phyloP scores from a whole-genome alignment of 305 asterid species.

The Fraxinus nigra region DNA sequence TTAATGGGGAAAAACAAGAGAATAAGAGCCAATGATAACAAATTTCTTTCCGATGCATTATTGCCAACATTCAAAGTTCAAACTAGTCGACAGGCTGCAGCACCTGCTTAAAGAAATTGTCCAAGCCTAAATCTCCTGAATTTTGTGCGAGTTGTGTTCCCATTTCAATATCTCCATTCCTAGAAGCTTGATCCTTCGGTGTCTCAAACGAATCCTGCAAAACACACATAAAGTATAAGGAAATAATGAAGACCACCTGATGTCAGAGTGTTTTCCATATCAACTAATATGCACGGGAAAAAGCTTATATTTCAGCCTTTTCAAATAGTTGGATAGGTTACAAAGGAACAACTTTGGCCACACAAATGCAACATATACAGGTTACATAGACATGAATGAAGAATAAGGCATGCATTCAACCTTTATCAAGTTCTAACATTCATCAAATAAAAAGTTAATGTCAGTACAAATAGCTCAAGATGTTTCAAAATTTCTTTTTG shows the following conservation, averaged over 20 bases:
- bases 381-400: not conserved
- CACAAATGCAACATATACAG: not conserved
- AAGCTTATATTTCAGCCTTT: not conserved
- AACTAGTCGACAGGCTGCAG: not conserved
- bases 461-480: not conserved
- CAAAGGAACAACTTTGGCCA: not conserved
- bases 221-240: not conserved
- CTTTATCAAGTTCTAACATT: not conserved
- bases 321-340: not conserved
- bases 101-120: conserved; percentile 47
- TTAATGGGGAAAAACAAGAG: not conserved
- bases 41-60: not conserved
- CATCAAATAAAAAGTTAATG: not conserved
- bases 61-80: not conserved
- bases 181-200: conserved; percentile 27
- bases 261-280: not conserved
- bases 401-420: not conserved
- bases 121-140: conserved; percentile 43
- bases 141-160: conserved; percentile 30
- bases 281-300: not conserved
- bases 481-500: not conserved
- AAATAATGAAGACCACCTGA: not conserved
- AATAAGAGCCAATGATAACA: conserved; percentile 6
- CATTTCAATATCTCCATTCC: conserved; percentile 38
- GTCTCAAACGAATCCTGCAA: conserved; percentile 42